Conservation (phyloP, 2,329 filamentous ascomycete species). For the Xylaria sp. region DNA sequence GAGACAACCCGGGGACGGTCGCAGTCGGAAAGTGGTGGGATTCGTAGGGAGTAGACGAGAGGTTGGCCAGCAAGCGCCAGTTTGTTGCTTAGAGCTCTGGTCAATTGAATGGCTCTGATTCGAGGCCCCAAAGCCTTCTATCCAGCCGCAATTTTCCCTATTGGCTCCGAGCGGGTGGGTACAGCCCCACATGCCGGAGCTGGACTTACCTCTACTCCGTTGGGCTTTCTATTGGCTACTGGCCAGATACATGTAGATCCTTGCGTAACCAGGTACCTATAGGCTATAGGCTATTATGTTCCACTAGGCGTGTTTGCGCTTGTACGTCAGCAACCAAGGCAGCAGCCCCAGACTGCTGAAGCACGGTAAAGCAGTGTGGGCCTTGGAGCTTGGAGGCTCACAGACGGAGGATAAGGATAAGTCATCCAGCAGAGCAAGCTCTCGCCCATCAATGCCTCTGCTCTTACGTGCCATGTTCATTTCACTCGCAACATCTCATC, state of each 20-base stretch:
- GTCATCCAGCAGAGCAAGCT: slow-evolving; percentile 10
- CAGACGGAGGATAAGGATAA: slow-evolving; percentile 11
- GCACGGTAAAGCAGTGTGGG: background rate
- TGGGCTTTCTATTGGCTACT: background rate
- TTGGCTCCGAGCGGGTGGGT: slow-evolving; percentile 3
- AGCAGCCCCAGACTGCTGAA: background rate
- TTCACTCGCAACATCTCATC: slow-evolving; percentile 4
- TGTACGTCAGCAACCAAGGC: slow-evolving; percentile 27
- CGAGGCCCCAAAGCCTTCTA: slow-evolving; percentile 21
- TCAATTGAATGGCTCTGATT: slow-evolving; percentile 36
- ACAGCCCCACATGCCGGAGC: slow-evolving; percentile 20
- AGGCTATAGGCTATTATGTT: too few relatives aligned
- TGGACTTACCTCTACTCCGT: slow-evolving; percentile 33
- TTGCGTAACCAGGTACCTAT: too few relatives aligned
- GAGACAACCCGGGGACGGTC: slow-evolving; percentile 42
- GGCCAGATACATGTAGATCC: background rate
- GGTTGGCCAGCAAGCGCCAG: slow-evolving; percentile 8
- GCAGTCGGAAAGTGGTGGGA: slow-evolving; percentile 26
- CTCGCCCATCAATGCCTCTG: slow-evolving; percentile 16
- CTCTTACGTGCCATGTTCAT: background rate
- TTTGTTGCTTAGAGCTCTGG: slow-evolving; percentile 14
- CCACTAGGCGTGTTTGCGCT: too few relatives aligned
- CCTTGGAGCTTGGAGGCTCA: background rate
- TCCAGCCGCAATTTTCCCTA: slow-evolving; percentile 29
- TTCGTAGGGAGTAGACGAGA: slow-evolving; percentile 15